These are phyloP conservation scores for Cytospora schulzeri DNA, from an alignment of 2,329 filamentous ascomycete species.

Conservation along the genomic window DNA sequence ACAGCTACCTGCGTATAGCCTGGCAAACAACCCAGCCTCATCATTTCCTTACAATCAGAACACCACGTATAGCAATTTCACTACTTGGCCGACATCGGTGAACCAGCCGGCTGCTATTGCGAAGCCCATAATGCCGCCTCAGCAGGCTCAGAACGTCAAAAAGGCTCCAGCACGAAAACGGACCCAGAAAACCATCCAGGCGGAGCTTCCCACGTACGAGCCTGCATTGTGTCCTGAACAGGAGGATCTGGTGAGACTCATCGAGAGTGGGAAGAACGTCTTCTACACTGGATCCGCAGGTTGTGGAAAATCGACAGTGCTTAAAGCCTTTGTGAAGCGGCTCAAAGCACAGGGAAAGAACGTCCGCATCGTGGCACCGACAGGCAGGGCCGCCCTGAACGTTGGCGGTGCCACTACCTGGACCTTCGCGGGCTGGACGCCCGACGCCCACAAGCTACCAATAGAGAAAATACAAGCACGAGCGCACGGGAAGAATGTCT, in stretches of 20 bases:
- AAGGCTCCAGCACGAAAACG: neutral
- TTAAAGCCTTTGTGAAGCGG: slow-evolving; percentile 49
- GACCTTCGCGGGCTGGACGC: slow-evolving; percentile 59
- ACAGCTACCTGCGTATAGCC: neutral
- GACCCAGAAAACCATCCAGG: neutral
- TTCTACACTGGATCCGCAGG: slow-evolving; percentile 68
- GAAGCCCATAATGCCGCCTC: neutral
- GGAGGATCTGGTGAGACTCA: slow-evolving; percentile 50
- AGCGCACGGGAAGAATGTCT: slow-evolving; percentile 39
- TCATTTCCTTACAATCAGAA: neutral
- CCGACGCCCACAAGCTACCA: slow-evolving; percentile 46
- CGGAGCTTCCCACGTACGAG: slow-evolving; percentile 21
- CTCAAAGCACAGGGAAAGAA: slow-evolving; percentile 38
- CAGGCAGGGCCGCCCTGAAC: slow-evolving; percentile 59
- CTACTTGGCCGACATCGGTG: neutral
- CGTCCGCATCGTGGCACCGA: slow-evolving; percentile 60
- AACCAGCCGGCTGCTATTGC: neutral
- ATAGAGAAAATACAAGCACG: slow-evolving; percentile 39
- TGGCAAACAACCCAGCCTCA: neutral
- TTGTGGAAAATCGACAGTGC: slow-evolving; percentile 59
- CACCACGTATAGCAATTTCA: neutral
- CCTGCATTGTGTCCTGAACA: slow-evolving; percentile 50
- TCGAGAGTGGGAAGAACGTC: slow-evolving; percentile 55
- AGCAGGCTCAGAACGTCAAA: neutral
- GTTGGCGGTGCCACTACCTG: slow-evolving; percentile 59